These are phyloP conservation scores for Nelumbo lutea DNA, from an alignment of 164 flowering plant genomes.

Conservation along the genomic window DNA sequence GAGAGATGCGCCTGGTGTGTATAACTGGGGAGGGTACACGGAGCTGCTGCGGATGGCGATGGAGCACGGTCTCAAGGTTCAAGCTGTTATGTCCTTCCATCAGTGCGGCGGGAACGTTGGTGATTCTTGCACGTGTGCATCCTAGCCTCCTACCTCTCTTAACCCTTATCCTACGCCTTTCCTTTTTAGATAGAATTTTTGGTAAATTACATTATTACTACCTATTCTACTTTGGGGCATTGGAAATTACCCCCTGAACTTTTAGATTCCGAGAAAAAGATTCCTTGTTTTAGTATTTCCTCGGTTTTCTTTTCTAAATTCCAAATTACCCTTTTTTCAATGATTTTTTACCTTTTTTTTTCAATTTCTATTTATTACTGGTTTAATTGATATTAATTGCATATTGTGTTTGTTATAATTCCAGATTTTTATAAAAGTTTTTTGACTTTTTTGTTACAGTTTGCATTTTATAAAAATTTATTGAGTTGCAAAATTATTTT, in stretches of 20 bases:
- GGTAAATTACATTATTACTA: background rate
- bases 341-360: too few relatives aligned
- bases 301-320: background rate
- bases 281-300: too few relatives aligned
- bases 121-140: constrained; percentile 73
- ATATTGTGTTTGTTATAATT: too few relatives aligned
- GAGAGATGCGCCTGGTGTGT: constrained; percentile 64
- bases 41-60: constrained; percentile 87
- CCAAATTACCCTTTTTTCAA: background rate
- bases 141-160: background rate
- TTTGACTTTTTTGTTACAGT: too few relatives aligned
- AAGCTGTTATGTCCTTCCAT: constrained; percentile 97
- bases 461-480: too few relatives aligned
- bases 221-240: too few relatives aligned
- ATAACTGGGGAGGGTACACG: constrained; percentile 87
- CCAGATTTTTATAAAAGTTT: too few relatives aligned
- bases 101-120: constrained; percentile 99
- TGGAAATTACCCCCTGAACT: too few relatives aligned
- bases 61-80: constrained; percentile 84
- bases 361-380: background rate
- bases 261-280: too few relatives aligned
- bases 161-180: constrained; percentile 1
- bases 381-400: too few relatives aligned
- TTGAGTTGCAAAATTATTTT: too few relatives aligned
- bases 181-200: background rate